These are phyloP conservation scores for Antitrichia curtipendula DNA, from an alignment of 225 moss, liverwort and hornwort genomes.

Conservation along the genomic window DNA sequence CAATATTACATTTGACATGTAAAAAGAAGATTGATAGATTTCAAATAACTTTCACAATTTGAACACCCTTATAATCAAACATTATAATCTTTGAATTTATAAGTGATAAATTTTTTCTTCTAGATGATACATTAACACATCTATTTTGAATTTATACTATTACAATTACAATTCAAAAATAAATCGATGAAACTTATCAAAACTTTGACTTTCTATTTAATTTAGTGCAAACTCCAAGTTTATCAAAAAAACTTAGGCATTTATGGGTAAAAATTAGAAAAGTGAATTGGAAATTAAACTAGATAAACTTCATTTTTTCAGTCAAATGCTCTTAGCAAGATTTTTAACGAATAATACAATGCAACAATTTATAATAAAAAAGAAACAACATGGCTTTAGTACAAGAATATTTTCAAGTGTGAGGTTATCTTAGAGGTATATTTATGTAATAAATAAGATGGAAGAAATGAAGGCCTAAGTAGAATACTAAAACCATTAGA, in stretches of 20 bases:
- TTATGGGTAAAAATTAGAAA: background rate
- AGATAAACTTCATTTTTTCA: background rate
- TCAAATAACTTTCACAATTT: background rate
- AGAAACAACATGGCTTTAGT: background rate
- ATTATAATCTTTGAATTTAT: background rate
- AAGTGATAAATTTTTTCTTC: background rate
- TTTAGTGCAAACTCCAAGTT: background rate
- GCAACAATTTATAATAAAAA: too few relatives aligned
- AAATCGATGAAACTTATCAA: background rate
- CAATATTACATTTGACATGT: background rate
- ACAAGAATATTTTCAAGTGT: background rate
- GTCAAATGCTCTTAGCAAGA: background rate
- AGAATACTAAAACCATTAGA: background rate
- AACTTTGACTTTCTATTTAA: background rate
- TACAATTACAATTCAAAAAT: background rate
- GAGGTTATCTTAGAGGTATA: background rate
- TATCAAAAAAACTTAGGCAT: background rate
- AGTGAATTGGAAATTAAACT: background rate
- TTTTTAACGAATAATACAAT: background rate
- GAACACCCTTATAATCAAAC: too few relatives aligned
- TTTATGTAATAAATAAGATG: background rate
- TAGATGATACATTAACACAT: background rate
- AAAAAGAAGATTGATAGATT: background rate
- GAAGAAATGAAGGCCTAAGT: accelerated
- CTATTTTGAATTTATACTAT: background rate